phyloP scores from a whole-genome alignment of 805 yeast genomes.

The Teunomyces cretensis region DNA sequence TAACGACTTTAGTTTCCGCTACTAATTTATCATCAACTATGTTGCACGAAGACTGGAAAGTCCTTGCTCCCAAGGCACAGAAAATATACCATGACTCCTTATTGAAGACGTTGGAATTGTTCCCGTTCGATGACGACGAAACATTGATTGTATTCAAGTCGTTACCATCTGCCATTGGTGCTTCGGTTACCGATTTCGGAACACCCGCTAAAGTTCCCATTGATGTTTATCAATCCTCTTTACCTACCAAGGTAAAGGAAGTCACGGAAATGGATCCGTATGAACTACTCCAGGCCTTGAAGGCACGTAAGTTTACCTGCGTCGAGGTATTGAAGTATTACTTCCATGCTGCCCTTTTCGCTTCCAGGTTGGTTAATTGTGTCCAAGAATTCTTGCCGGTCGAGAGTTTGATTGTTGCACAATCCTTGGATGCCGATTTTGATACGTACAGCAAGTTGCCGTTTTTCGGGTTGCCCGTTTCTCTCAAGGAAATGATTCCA shows the following conservation, averaged over 20 bases:
- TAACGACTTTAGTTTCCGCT: background rate
- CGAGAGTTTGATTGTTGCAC: slow-evolving; percentile 23
- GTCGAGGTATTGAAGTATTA: slow-evolving; percentile 17
- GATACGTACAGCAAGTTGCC: slow-evolving; percentile 18
- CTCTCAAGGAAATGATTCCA: slow-evolving; percentile 45
- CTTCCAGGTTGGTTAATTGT: slow-evolving; percentile 52
- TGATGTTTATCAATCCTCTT: slow-evolving; percentile 11
- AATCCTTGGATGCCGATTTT: slow-evolving; percentile 22
- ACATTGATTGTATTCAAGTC: slow-evolving; percentile 9
- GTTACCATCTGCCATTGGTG: slow-evolving; percentile 19
- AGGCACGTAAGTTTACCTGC: slow-evolving; percentile 10
- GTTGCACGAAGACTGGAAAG: slow-evolving; percentile 19
- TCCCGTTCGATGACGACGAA: slow-evolving; percentile 15
- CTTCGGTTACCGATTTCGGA: slow-evolving; percentile 17
- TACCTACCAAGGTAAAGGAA: slow-evolving; percentile 12
- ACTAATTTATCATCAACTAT: background rate
- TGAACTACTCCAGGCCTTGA: slow-evolving; percentile 14
- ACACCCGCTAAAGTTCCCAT: slow-evolving; percentile 19
- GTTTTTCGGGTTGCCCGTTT: slow-evolving; percentile 30
- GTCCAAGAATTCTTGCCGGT: slow-evolving; percentile 37
- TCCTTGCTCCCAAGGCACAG: slow-evolving; percentile 14
- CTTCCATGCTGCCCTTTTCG: slow-evolving; percentile 30
- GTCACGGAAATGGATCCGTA: slow-evolving; percentile 19
- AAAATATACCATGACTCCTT: slow-evolving; percentile 14
- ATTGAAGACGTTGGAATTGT: slow-evolving; percentile 16